These are phyloP conservation scores for Penicillium polonicum DNA, from an alignment of 2,329 filamentous ascomycete genomes.

Conservation along the genomic window DNA sequence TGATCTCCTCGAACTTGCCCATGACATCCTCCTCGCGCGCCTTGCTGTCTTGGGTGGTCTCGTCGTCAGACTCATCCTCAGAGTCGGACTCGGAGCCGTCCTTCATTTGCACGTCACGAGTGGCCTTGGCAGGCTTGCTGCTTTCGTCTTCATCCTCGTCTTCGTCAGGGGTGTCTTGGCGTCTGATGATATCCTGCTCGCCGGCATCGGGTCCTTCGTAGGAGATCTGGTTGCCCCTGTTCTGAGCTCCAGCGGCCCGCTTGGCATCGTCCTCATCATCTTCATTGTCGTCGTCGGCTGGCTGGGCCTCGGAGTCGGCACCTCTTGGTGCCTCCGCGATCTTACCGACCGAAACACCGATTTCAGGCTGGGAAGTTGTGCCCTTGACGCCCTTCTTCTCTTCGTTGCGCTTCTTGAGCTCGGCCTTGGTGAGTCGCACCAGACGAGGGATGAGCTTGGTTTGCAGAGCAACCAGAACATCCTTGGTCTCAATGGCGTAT, in stretches of 20 bases:
- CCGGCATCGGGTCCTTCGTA: conserved; percentile 94
- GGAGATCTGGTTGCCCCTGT: conserved; percentile 77
- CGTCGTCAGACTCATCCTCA: conserved; percentile 46
- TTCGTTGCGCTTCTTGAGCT: conserved; percentile 74
- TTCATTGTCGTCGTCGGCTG: conserved; percentile 68
- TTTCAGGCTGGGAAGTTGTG: conserved; percentile 71
- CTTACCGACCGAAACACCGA: conserved; percentile 63
- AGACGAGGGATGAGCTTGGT: conserved; percentile 73
- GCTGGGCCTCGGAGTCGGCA: conserved; percentile 55
- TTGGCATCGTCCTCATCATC: conserved; percentile 73
- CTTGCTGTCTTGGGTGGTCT: conserved; percentile 41
- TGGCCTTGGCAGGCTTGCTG: conserved; percentile 25
- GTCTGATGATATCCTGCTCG: conserved; percentile 74
- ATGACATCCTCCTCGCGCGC: conserved; percentile 65
- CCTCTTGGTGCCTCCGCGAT: conserved; percentile 53
- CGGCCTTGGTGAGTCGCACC: conserved; percentile 67
- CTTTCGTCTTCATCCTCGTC: conserved; percentile 53
- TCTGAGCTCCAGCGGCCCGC: conserved; percentile 61
- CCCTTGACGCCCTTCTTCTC: conserved; percentile 56
- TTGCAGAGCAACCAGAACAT: conserved; percentile 80
- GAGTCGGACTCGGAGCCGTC: conserved; percentile 29
- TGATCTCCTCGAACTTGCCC: conserved; percentile 64
- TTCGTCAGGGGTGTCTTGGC: conserved; percentile 58
- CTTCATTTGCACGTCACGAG: conserved; percentile 39
- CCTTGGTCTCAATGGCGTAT: conserved; percentile 76